Conservation (phyloP, 176 grass and related monocot species). For the Guadua angustifolia region DNA sequence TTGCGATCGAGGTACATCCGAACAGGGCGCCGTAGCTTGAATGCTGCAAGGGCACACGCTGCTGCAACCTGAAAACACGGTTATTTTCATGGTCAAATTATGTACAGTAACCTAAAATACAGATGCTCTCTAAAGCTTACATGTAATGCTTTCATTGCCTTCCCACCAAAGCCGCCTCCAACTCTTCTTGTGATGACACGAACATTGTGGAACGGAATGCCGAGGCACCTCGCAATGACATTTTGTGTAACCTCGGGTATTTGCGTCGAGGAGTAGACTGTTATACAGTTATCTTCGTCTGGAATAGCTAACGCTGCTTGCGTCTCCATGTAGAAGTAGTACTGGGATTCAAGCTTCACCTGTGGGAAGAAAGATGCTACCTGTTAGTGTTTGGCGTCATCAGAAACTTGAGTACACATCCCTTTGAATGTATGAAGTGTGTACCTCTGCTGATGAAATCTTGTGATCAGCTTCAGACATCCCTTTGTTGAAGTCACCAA, state of each 20-base stretch:
- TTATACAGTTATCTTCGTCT: constrained; percentile 85
- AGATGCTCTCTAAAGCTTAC: constrained; percentile 22
- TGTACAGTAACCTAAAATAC: too few species aligned
- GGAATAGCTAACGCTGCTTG: constrained; percentile 68
- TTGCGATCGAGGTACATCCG: constrained; percentile 79
- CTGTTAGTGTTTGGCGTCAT: neutral
- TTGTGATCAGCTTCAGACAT: constrained; percentile 93
- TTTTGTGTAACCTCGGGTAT: constrained; percentile 51
- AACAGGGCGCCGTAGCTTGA: constrained; percentile 67
- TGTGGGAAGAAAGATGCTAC: constrained; percentile 8
- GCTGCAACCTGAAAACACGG: constrained; percentile 43
- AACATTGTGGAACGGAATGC: constrained; percentile 71
- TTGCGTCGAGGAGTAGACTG: constrained; percentile 62
- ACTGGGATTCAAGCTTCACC: constrained; percentile 86
- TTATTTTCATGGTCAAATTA: neutral
- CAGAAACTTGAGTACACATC: too few species aligned
- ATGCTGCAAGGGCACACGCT: constrained; percentile 70
- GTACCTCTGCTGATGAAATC: constrained; percentile 73
- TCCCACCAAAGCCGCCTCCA: constrained; percentile 82
- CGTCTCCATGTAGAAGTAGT: constrained; percentile 89
- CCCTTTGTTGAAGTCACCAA: constrained; percentile 73
- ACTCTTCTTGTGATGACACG: constrained; percentile 81
- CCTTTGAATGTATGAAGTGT: neutral
- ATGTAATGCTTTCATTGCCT: constrained; percentile 57
- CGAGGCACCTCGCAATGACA: constrained; percentile 63